Conservation (phyloP, 495 filamentous ascomycete genomes). For the Neurospora pannonica region DNA sequence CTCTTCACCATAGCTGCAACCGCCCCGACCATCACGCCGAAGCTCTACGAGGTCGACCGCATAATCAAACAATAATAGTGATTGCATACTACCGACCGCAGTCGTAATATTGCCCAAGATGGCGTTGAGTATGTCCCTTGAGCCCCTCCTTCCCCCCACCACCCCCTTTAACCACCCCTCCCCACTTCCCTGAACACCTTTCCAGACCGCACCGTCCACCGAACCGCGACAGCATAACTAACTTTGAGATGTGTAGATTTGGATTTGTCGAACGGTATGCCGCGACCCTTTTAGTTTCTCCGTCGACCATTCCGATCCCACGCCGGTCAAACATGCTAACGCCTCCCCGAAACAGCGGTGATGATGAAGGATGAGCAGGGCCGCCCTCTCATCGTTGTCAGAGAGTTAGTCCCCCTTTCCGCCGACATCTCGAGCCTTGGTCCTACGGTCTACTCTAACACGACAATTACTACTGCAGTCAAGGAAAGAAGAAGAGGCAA, state of each 20-base stretch:
- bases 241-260: slow-evolving; percentile 29
- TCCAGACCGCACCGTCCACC: neutral
- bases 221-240: slow-evolving; percentile 15
- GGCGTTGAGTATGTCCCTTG: slow-evolving; percentile 36
- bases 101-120: slow-evolving; percentile 23
- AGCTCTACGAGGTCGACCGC: neutral
- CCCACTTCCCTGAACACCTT: neutral
- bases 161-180: neutral
- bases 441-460: slow-evolving; percentile 7
- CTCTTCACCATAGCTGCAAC: slow-evolving; percentile 1
- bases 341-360: slow-evolving; percentile 26
- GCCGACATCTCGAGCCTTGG: slow-evolving; percentile 1
- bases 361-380: slow-evolving; percentile 82
- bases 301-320: neutral
- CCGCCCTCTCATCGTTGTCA: slow-evolving; percentile 93
- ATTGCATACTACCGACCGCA: neutral
- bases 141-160: neutral
- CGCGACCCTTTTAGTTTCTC: neutral
- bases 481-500: slow-evolving; percentile 95
- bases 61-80: slow-evolving; percentile 1
- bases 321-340: neutral
- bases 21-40: slow-evolving; percentile 1
- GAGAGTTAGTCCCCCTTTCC: slow-evolving; percentile 64
- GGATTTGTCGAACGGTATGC: slow-evolving; percentile 43
- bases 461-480: slow-evolving; percentile 42